Conservation (phyloP, 2,329 filamentous ascomycete species). For the Colletotrichum sp. region DNA sequence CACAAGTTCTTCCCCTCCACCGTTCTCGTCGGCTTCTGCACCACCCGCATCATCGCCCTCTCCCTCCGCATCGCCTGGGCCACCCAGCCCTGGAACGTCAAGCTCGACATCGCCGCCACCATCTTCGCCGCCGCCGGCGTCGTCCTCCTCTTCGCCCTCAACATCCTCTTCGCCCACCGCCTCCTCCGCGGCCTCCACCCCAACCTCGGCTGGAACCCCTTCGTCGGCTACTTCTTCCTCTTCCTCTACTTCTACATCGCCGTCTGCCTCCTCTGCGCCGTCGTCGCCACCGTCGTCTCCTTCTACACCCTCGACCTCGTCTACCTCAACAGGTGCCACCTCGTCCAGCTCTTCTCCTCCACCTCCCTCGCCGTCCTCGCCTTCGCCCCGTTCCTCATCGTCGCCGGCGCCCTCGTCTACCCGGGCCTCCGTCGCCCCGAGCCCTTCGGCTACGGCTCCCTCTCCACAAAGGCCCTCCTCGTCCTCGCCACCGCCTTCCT, state of each 20-base stretch:
- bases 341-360: conserved; percentile 69
- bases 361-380: conserved; percentile 67
- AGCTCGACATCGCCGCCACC: conserved; percentile 62
- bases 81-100: conserved; percentile 39
- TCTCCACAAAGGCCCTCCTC: conserved; percentile 70
- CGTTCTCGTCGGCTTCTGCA: conserved; percentile 63
- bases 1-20: conserved; percentile 66
- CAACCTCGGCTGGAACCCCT: conserved; percentile 68
- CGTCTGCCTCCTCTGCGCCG: conserved; percentile 67
- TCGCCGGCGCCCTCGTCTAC: conserved; percentile 42
- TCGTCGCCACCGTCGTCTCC: conserved; percentile 66
- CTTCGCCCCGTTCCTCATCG: conserved; percentile 66
- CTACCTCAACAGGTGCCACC: conserved; percentile 57
- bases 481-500: conserved; percentile 63
- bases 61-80: conserved; percentile 60
- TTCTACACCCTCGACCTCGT: conserved; percentile 68
- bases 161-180: conserved; percentile 78
- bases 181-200: conserved; percentile 78
- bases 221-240: conserved; percentile 57
- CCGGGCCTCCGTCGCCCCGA: conserved; percentile 49
- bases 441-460: conserved; percentile 64
- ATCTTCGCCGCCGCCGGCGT: conserved; percentile 79
- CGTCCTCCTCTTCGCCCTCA: conserved; percentile 77
- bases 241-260: conserved; percentile 63
- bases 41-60: conserved; percentile 58